Percentiles rank a stretch among this genome's conserved stretches.
phyloP scores from a whole-genome alignment of 75 land plant species.

The Chamaecyparis obtusa region DNA sequence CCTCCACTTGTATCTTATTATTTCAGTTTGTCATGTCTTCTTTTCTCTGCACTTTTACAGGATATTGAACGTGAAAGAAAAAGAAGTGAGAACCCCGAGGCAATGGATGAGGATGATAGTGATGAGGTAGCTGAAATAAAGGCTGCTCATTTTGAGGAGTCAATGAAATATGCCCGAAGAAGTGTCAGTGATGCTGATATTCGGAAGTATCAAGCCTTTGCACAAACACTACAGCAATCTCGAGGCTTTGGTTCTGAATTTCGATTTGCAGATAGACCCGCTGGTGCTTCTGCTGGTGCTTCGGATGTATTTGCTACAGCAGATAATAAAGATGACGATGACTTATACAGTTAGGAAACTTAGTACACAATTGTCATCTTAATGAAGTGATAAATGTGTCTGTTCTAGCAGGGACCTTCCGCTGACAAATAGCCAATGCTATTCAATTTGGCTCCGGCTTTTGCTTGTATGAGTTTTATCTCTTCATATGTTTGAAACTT shows the following conservation, averaged over 20 bases:
- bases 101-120: constrained; percentile 52
- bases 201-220: constrained; percentile 55
- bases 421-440: neutral
- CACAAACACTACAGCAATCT: constrained; percentile 60
- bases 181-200: constrained; percentile 64
- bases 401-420: constrained; percentile 20
- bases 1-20: no score
- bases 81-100: constrained; percentile 42
- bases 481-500: neutral
- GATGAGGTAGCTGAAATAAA: constrained; percentile 53
- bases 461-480: neutral
- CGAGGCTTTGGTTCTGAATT: constrained; percentile 55
- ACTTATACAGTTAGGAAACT: constrained; percentile 28
- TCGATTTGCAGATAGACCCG: constrained; percentile 41
- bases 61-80: constrained; percentile 52
- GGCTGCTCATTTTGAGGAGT: constrained; percentile 55
- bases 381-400: neutral
- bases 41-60: neutral
- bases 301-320: constrained; percentile 22
- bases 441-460: neutral
- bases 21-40: neutral
- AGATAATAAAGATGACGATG: constrained; percentile 36
- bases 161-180: constrained; percentile 56
- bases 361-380: no score
- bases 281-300: constrained; percentile 12